Evolutionary conservation across 441 rosid genomes (phyloP).

Genomic region (Eruca vesicaria): DNA sequence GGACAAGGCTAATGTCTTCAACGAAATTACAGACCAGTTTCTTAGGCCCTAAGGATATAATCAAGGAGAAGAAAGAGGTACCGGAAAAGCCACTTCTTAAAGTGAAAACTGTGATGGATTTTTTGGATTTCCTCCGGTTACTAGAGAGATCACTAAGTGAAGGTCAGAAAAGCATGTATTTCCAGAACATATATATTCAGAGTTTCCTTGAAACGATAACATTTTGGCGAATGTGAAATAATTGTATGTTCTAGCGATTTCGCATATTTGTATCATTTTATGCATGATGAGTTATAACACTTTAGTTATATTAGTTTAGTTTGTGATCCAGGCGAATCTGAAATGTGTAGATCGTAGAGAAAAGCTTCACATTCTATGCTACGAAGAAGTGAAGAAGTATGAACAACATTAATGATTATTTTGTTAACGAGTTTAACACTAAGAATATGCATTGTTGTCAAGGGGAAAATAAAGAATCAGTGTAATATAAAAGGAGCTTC

Average conservation of each 20-base stretch:
- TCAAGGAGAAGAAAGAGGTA: conserved; percentile 45
- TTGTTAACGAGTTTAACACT: not conserved
- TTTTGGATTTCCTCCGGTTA: conserved; percentile 24
- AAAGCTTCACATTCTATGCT: not conserved
- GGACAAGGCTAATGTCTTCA: conserved; percentile 91
- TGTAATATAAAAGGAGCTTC: not conserved
- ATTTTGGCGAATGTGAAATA: conserved; percentile 6
- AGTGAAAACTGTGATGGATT: conserved; percentile 3
- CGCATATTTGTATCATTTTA: not conserved
- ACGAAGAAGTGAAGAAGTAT: not conserved
- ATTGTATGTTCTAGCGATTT: not conserved
- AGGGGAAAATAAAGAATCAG: not conserved
- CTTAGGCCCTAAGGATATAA: conserved; percentile 41
- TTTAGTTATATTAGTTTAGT: not conserved
- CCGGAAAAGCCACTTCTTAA: conserved; percentile 31
- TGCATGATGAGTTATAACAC: not conserved
- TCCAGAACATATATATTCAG: not conserved
- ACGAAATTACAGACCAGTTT: conserved; percentile 96
- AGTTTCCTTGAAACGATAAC: not conserved
- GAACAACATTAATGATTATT: not conserved
- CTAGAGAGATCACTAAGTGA: conserved; percentile 41
- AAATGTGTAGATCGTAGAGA: not conserved
- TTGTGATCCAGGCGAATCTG: not conserved
- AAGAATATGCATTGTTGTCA: not conserved
- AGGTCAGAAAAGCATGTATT: not conserved